Conservation (phyloP, 2,329 filamentous ascomycete species). For the Alternaria dauci region DNA sequence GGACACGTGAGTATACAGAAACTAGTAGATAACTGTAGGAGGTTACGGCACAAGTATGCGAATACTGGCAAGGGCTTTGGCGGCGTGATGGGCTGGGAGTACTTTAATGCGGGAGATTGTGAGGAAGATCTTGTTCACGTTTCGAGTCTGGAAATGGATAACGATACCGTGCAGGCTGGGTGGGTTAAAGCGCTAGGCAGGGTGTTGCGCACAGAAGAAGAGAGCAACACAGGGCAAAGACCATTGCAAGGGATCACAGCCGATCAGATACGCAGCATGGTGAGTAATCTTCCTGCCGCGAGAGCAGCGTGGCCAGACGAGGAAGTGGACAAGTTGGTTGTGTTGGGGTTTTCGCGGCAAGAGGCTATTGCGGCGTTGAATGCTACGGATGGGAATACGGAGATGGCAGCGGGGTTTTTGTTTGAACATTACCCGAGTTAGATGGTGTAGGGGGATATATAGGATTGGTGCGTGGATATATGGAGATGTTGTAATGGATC, state of each 20-base stretch:
- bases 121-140: slow-evolving; percentile 42
- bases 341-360: slow-evolving; percentile 56
- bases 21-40: slow-evolving; percentile 65
- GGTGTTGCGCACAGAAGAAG: slow-evolving; percentile 45
- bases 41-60: slow-evolving; percentile 66
- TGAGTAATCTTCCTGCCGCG: slow-evolving; percentile 43
- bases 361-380: slow-evolving; percentile 60
- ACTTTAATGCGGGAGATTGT: slow-evolving; percentile 73
- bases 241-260: slow-evolving; percentile 37
- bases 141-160: slow-evolving; percentile 27
- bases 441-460: not conserved
- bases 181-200: slow-evolving; percentile 76
- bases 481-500: not conserved
- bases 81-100: slow-evolving; percentile 95
- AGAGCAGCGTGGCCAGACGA: slow-evolving; percentile 52
- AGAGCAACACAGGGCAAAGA: slow-evolving; percentile 13
- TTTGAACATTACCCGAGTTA: slow-evolving; percentile 52
- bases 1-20: slow-evolving; percentile 67
- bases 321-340: slow-evolving; percentile 53
- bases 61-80: slow-evolving; percentile 67
- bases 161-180: slow-evolving; percentile 41
- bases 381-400: slow-evolving; percentile 59
- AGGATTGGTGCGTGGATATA: not conserved
- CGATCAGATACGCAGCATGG: slow-evolving; percentile 46
- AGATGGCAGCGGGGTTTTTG: slow-evolving; percentile 58